These are phyloP conservation scores for Helicosporidium sp. DNA, from an alignment of 139 green algal species.

Conservation along the genomic window DNA sequence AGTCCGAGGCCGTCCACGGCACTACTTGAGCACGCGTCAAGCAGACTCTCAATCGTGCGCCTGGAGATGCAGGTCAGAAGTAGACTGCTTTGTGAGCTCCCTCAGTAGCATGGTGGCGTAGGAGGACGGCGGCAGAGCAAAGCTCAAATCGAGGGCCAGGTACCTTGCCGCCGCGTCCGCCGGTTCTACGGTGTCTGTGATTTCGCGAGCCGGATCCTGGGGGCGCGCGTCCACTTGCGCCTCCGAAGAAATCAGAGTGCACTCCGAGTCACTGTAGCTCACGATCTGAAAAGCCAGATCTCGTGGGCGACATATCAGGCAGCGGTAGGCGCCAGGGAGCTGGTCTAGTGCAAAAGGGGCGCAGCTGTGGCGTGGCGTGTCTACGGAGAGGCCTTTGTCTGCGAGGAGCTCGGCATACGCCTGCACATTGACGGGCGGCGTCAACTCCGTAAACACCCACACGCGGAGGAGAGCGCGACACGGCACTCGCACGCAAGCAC, in stretches of 20 bases:
- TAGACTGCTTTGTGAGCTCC: slow-evolving; percentile 50
- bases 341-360: slow-evolving; percentile 29
- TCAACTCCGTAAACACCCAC: background rate
- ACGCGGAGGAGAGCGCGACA: too few species aligned
- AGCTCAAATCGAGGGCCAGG: slow-evolving; percentile 45
- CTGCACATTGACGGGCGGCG: too few species aligned
- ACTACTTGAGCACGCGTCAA: background rate
- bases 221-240: slow-evolving; percentile 23
- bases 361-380: slow-evolving; percentile 4
- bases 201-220: slow-evolving; percentile 31
- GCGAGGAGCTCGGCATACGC: slow-evolving; percentile 25
- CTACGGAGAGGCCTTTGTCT: slow-evolving; percentile 22
- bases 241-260: background rate
- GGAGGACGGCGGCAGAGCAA: slow-evolving; percentile 52
- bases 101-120: slow-evolving; percentile 91
- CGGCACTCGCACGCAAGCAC: too few species aligned
- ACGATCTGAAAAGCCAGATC: slow-evolving; percentile 11
- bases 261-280: slow-evolving; percentile 1
- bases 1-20: too few species aligned
- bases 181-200: slow-evolving; percentile 24
- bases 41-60: background rate
- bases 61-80: slow-evolving; percentile 16
- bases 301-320: slow-evolving; percentile 29
- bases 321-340: slow-evolving; percentile 51
- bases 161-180: background rate